Evolutionary conservation across 1,139 yeast species (phyloP), one percentile per base, ranked within the genome.

Genomic region (Pichia sp.): DNA sequence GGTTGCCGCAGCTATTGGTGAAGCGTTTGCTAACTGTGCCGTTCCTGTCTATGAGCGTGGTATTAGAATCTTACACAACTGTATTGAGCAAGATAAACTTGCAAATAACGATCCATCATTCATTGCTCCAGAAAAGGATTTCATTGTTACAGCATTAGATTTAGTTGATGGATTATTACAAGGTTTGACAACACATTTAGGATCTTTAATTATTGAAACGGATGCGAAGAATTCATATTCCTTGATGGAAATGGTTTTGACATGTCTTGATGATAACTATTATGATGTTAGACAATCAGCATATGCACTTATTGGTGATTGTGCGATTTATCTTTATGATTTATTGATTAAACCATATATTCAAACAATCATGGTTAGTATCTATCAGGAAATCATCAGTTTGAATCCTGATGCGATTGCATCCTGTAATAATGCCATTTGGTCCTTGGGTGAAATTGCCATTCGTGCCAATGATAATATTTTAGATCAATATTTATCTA

Each of bases 241-340:
- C 21, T 63, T 91, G 51, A 74, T 86, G 71, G 83, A 79, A 38
- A 68, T 91, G 51, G 62, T 93, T 49, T 61, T 85, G 39, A 75
- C 79, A 44, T 86, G 96, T 63, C 75, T 90, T 55, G 85, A 83
- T 54, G 96, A 90, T 63, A 77, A 80, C 20, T 77, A 75, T 31
- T 83, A 81, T 54, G 98, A 93, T 63, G 97, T 93, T 22, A 79
- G 98, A 56, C 99, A 93, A 68, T 83, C 91, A 48, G 88, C 95
- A 1, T 90, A 84, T 69, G 98, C 98, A 0, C 69, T 93, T 40
- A 66, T 93, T 27, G 99, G 99, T 34, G 99, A 93, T 64, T 76
- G 85, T 70, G 87, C 85, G 34, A 87, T 84, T 50, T 75, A 67
- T 62, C 70, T 81, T n/a, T 68, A 79, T 59, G 83, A 74, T 39